Conservation (phyloP, 306 rosid genomes). For the Begonia loranthoides region DNA sequence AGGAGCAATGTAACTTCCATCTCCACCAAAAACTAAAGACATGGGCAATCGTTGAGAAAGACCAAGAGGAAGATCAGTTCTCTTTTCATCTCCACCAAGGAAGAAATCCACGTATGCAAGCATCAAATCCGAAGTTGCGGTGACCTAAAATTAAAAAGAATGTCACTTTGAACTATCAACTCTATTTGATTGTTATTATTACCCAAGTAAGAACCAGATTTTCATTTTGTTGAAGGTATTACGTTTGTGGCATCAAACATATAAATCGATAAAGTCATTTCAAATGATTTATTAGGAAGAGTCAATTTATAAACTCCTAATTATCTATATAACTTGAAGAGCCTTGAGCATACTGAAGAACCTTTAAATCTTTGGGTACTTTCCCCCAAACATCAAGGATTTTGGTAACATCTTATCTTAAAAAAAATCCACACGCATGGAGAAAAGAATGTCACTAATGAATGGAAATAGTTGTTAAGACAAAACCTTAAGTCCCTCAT, state of each 20-base stretch:
- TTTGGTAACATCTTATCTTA: too few relatives aligned
- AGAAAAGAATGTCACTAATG: background rate
- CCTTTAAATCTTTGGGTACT: too few relatives aligned
- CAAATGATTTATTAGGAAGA: too few relatives aligned
- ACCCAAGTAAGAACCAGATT: too few relatives aligned
- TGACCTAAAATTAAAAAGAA: constrained; percentile 37
- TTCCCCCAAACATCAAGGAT: too few relatives aligned
- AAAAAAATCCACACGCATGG: constrained; percentile 1
- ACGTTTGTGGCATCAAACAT: background rate
- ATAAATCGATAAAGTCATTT: too few relatives aligned
- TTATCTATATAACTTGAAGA: too few relatives aligned
- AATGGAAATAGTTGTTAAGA: background rate
- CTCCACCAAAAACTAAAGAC: constrained; percentile 81
- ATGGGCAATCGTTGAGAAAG: constrained; percentile 80
- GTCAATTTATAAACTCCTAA: too few relatives aligned
- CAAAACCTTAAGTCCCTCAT: constrained; percentile 40
- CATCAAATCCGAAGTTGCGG: constrained; percentile 81
- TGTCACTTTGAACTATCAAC: background rate
- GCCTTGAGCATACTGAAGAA: too few relatives aligned
- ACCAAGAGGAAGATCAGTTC: constrained; percentile 61
- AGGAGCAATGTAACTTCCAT: constrained; percentile 92
- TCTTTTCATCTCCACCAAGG: constrained; percentile 96
- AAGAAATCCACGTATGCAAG: constrained; percentile 88
- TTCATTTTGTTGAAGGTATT: too few relatives aligned
- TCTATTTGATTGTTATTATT: background rate